Percentiles rank a stretch among this genome's conserved stretches.
Evolutionary conservation across 1,284 basidiomycete species (phyloP).

Genomic region (Afroboletus lepidellus): DNA sequence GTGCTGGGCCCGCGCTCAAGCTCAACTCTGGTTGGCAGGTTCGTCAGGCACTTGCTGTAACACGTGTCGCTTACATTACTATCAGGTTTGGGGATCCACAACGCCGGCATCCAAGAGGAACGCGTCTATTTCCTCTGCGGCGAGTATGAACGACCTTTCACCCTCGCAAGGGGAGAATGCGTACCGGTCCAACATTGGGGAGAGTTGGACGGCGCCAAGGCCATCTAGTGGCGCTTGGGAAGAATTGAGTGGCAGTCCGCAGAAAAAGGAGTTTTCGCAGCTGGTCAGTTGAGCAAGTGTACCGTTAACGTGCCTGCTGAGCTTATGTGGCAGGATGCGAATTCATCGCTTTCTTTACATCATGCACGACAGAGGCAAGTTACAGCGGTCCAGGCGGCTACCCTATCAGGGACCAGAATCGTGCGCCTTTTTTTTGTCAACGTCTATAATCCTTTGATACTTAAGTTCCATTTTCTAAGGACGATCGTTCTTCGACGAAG

Average conservation of each 20-base stretch:
- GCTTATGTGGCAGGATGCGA: slow-evolving; percentile 32
- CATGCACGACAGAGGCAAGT: slow-evolving; percentile 52
- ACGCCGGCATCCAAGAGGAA: slow-evolving; percentile 54
- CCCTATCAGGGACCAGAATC: slow-evolving; percentile 42
- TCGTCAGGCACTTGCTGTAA: slow-evolving; percentile 26
- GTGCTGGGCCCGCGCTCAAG: slow-evolving; percentile 48
- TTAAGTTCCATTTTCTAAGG: slow-evolving; percentile 37
- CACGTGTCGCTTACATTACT: slow-evolving; percentile 11
- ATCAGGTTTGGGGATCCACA: slow-evolving; percentile 59
- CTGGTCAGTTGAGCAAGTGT: slow-evolving; percentile 37
- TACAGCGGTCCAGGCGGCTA: slow-evolving; percentile 39
- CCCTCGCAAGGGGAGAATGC: slow-evolving; percentile 46
- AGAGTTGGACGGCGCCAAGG: slow-evolving; percentile 54
- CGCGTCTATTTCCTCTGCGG: slow-evolving; percentile 58
- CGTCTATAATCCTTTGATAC: slow-evolving; percentile 9
- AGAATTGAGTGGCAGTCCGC: slow-evolving; percentile 47
- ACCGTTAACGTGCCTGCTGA: slow-evolving; percentile 11
- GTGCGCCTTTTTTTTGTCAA: slow-evolving; percentile 36
- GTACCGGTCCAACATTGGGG: slow-evolving; percentile 48
- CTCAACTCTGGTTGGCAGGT: slow-evolving; percentile 73
- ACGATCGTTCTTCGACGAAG: slow-evolving; percentile 49
- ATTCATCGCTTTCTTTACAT: slow-evolving; percentile 40
- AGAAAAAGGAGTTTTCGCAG: slow-evolving; percentile 49
- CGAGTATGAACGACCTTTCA: slow-evolving; percentile 51
- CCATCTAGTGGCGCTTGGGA: slow-evolving; percentile 62